Evolutionary conservation across 2,329 filamentous ascomycete species (phyloP), one percentile per base, ranked within the genome.

Genomic region (Colletotrichum sp.): DNA sequence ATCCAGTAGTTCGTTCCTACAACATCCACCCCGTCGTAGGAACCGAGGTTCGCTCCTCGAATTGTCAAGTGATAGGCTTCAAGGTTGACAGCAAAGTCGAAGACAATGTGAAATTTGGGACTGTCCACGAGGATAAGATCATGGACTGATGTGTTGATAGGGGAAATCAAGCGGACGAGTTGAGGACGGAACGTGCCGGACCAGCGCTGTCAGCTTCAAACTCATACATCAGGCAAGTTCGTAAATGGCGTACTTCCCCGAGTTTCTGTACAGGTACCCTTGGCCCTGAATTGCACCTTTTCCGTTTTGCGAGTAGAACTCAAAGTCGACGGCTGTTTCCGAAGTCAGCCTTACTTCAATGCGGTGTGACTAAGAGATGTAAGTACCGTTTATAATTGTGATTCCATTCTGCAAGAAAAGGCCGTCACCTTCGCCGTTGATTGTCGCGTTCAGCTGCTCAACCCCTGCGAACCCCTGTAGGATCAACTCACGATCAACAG

Each of bases 291-390:
- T 48, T 48, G 38, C 38, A 48, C 38, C 38, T 48, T 48, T 48
- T 48, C 38, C 38, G 38, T n/a, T 48, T 48, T 2, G 18, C 0
- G 38, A 48, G 5, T 3, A 48, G 0, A 48, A 48, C 0, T 48
- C 38, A 48, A 48, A 48, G 18, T 48, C 18, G 18, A 48, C 38
- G 38, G 18, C 38, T 48, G 18, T 48, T 6, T 10, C 9, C 4
- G 3, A 48, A n/a, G 38, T 48, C 18, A 48, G 18, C 1, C 9
- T 48, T 12, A 12, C 18, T 6, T 48, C 9, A 0, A 7, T 48
- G 38, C 3, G 1, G 0, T 12, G 9, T n/a, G 18, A 12, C 18
- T n/a, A 6, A 10, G 0, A n/a, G 9, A 12, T n/a, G 9, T n/a
- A n/a, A n/a, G n/a, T n/a, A 43, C 38, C 18, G 9, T 48, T 48